Conservation (phyloP, 257 asterid genomes). For the Fraxinus excelsior region DNA sequence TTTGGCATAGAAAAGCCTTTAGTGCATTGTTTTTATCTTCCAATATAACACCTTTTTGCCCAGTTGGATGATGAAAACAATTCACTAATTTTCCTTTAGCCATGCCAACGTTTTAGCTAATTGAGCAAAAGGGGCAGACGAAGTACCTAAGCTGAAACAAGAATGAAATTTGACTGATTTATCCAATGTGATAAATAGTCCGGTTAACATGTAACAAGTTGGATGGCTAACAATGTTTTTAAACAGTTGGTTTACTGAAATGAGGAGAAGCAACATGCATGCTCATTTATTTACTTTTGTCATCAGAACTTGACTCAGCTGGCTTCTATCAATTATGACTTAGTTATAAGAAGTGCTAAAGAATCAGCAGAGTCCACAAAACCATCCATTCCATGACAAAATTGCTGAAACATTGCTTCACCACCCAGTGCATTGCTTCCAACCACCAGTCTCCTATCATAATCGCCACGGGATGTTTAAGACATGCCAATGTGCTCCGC, state of each 20-base stretch:
- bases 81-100: background rate
- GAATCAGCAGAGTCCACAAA: constrained; percentile 49
- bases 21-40: background rate
- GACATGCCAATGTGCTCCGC: background rate
- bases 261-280: background rate
- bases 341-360: constrained; percentile 58
- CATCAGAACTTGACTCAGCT: constrained; percentile 83
- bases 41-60: background rate
- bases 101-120: background rate
- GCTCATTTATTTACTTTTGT: background rate
- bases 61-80: background rate
- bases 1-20: background rate
- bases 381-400: constrained; percentile 27
- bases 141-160: no score
- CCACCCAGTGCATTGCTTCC: background rate
- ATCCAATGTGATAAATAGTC: background rate
- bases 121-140: background rate
- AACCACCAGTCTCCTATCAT: background rate
- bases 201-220: background rate
- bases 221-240: background rate
- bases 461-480: background rate
- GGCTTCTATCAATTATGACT: constrained; percentile 84
- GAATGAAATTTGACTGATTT: background rate
- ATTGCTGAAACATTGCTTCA: background rate
- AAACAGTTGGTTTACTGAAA: background rate